phyloP scores from a whole-genome alignment of 208 protist genomes.

The Phytomonas francai region DNA sequence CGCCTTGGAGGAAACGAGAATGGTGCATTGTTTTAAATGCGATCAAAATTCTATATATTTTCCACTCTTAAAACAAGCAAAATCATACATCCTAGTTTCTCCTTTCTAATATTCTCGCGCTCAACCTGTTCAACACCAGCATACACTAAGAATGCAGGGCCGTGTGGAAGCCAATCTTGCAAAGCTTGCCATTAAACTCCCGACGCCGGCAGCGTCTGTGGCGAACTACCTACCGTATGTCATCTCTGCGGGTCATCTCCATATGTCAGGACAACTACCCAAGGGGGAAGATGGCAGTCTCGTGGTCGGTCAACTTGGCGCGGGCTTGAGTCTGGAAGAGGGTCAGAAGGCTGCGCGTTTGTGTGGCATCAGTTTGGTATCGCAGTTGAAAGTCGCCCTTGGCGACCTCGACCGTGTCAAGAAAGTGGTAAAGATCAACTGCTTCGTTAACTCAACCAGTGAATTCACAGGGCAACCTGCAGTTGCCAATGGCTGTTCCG shows the following conservation, averaged over 20 bases:
- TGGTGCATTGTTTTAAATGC: not conserved
- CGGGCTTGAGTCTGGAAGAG: conserved; percentile 35
- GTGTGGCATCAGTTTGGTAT: conserved; percentile 40
- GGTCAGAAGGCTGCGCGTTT: conserved; percentile 42
- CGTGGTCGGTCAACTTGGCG: conserved; percentile 47
- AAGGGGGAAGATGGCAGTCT: conserved; percentile 39
- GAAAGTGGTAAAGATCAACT: conserved; percentile 69
- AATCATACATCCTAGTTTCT: conserved; percentile 2
- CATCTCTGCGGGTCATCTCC: conserved; percentile 26
- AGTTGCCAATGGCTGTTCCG: conserved; percentile 75
- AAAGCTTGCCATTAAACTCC: conserved; percentile 56
- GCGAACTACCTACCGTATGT: conserved; percentile 67
- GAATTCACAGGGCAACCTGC: conserved; percentile 50
- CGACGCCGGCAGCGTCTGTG: conserved; percentile 40
- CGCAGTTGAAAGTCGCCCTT: conserved; percentile 53
- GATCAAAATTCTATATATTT: not conserved
- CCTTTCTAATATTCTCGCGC: not conserved
- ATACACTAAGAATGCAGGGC: conserved; percentile 18
- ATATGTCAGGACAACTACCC: conserved; percentile 74
- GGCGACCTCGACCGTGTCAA: conserved; percentile 55
- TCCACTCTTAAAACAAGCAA: not conserved
- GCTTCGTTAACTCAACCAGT: conserved; percentile 60
- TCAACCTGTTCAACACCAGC: not conserved
- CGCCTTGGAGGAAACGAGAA: not conserved
- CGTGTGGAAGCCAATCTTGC: conserved; percentile 34